phyloP scores from a whole-genome alignment of 768 basidiomycete genomes.

The Tremella fuciformis region DNA sequence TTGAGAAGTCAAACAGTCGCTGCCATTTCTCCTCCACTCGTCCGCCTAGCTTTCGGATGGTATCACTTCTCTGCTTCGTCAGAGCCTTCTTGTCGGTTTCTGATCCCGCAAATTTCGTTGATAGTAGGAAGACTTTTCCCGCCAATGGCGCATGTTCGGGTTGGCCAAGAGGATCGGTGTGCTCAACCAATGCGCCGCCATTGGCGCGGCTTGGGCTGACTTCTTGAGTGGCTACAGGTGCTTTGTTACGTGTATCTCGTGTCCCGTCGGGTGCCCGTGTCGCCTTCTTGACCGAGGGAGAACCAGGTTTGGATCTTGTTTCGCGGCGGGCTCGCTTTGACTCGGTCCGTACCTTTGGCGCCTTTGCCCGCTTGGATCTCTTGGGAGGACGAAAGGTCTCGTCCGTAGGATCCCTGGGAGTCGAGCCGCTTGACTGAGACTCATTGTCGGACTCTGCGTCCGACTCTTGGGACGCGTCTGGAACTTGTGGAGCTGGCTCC shows the following conservation, averaged over 20 bases:
- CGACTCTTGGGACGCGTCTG: too few relatives aligned
- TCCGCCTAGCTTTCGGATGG: slow-evolving; percentile 18
- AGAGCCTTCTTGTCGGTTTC: neutral
- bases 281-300: too few relatives aligned
- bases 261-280: too few relatives aligned
- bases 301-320: too few relatives aligned
- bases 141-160: neutral
- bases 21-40: slow-evolving; percentile 15
- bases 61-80: neutral
- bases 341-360: too few relatives aligned
- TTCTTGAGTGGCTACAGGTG: neutral
- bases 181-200: neutral
- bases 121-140: neutral
- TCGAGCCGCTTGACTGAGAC: neutral
- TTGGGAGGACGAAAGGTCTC: slow-evolving; percentile 9
- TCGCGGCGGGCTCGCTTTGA: too few relatives aligned
- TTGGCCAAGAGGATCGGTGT: neutral
- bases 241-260: too few relatives aligned
- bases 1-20: slow-evolving; percentile 17
- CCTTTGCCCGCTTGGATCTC: neutral
- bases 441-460: too few relatives aligned
- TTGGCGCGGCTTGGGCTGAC: neutral
- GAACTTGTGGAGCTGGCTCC: too few relatives aligned
- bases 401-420: slow-evolving; percentile 9
- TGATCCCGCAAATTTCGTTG: neutral